A percentile compares a stretch with the other conserved stretches of the same genome.
Evolutionary conservation across 306 rosid genomes (phyloP).

Genomic region (Lathyrus oleraceus): DNA sequence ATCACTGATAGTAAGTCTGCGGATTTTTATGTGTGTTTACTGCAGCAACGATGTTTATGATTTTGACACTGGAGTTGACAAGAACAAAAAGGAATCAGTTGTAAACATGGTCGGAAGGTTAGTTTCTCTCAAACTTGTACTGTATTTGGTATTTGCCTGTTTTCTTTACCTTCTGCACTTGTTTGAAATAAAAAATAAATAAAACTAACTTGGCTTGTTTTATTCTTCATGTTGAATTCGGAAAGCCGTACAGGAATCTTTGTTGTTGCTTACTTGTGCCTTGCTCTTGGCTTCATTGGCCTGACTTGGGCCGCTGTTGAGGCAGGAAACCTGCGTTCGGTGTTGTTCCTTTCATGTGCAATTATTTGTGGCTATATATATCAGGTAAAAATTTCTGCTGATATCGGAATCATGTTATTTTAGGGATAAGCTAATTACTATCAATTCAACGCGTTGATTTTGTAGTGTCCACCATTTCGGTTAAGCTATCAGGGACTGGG

Average conservation of each 20-base stretch:
- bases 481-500: constrained; percentile 86
- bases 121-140: constrained; percentile 32
- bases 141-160: background rate
- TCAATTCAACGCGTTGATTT: background rate
- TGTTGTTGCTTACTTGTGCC: constrained; percentile 59
- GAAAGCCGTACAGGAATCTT: constrained; percentile 75
- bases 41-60: constrained; percentile 89
- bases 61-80: constrained; percentile 89
- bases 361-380: constrained; percentile 75
- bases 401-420: constrained; percentile 10
- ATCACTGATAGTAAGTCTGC: no score
- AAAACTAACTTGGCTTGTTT: constrained; percentile 25
- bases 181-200: background rate
- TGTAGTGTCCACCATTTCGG: constrained; percentile 95
- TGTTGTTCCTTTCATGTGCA: constrained; percentile 65
- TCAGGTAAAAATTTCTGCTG: constrained; percentile 55
- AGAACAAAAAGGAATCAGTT: constrained; percentile 80
- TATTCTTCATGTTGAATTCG: constrained; percentile 39
- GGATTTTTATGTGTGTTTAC: background rate
- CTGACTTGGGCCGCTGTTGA: constrained; percentile 62
- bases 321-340: constrained; percentile 63
- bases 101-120: constrained; percentile 81
- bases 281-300: constrained; percentile 75
- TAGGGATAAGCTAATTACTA: constrained; percentile 21
- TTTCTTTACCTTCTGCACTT: background rate